Evolutionary conservation across 345 rosid genomes (phyloP).

Genomic region (Arabis alpina): DNA sequence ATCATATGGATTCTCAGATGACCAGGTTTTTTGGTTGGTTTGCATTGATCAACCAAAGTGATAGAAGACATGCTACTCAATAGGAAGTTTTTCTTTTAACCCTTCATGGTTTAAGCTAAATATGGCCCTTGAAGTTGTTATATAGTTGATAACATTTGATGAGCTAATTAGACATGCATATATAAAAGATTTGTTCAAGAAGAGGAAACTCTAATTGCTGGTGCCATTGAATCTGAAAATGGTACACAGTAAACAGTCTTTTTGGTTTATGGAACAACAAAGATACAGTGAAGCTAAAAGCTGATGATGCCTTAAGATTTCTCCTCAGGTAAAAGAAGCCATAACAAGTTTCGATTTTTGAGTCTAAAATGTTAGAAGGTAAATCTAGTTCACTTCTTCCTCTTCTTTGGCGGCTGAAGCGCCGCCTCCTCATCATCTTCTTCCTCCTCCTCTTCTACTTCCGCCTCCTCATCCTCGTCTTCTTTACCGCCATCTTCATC

Average conservation of each 20-base stretch:
- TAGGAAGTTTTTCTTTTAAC: background rate
- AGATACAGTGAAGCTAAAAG: constrained; percentile 27
- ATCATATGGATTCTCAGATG: constrained; percentile 9
- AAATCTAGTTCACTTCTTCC: constrained; percentile 71
- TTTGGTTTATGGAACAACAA: constrained; percentile 28
- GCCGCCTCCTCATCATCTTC: constrained; percentile 85
- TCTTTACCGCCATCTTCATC: constrained; percentile 49
- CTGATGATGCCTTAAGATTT: constrained; percentile 15
- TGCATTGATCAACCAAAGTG: constrained; percentile 3
- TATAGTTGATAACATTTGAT: constrained; percentile 4
- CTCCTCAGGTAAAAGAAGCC: constrained; percentile 26
- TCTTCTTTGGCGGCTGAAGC: constrained; percentile 91
- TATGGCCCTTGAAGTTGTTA: background rate
- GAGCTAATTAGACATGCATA: background rate
- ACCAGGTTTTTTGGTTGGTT: background rate
- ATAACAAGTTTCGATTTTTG: constrained; percentile 27
- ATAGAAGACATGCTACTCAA: background rate
- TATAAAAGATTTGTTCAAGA: background rate
- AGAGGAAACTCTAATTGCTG: background rate
- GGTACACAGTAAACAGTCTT: constrained; percentile 17
- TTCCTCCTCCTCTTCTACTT: constrained; percentile 51
- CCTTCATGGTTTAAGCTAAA: constrained; percentile 2
- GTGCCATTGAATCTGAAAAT: constrained; percentile 8
- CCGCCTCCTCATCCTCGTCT: constrained; percentile 48
- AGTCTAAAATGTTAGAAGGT: constrained; percentile 35